phyloP scores from a whole-genome alignment of 2,329 filamentous ascomycete genomes.

The Aureobasidium mangrovei region DNA sequence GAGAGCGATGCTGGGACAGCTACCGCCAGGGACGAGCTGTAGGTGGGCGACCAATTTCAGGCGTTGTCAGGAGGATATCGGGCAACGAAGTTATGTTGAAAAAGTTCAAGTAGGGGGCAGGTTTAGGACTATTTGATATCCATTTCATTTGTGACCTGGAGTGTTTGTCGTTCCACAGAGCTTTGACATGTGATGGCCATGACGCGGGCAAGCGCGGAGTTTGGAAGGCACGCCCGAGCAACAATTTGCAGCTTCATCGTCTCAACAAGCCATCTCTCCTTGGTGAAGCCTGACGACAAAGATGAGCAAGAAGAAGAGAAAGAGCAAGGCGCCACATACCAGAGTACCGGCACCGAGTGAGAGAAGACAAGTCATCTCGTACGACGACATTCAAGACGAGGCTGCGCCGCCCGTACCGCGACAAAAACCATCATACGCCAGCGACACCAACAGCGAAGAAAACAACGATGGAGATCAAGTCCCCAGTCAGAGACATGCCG shows the following conservation, averaged over 20 bases:
- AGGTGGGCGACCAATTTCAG: neutral
- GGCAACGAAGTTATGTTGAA: slow-evolving; percentile 4
- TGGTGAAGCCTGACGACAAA: neutral
- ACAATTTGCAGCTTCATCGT: too few species aligned
- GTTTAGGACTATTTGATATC: slow-evolving; percentile 9
- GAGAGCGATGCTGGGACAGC: slow-evolving; percentile 16
- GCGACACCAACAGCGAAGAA: slow-evolving; percentile 3
- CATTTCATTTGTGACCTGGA: slow-evolving; percentile 2
- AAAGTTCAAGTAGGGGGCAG: neutral
- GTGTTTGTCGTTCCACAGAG: too few species aligned
- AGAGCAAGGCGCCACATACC: slow-evolving; percentile 37
- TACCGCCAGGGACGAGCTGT: slow-evolving; percentile 18
- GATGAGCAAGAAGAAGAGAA: slow-evolving; percentile 15
- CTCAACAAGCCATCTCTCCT: too few species aligned
- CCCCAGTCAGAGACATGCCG: slow-evolving; percentile 1
- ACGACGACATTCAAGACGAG: slow-evolving; percentile 14
- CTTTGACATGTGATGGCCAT: too few species aligned
- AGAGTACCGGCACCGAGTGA: slow-evolving; percentile 1
- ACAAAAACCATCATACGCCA: slow-evolving; percentile 14
- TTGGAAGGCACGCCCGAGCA: too few species aligned
- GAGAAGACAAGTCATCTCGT: slow-evolving; percentile 14
- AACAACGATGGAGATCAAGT: neutral
- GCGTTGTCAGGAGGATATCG: slow-evolving; percentile 4
- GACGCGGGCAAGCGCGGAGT: too few species aligned
- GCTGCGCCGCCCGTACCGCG: slow-evolving; percentile 14